These are phyloP conservation scores for Epichloe brachyelytri DNA, from an alignment of 2,329 filamentous ascomycete species.

Conservation along the genomic window DNA sequence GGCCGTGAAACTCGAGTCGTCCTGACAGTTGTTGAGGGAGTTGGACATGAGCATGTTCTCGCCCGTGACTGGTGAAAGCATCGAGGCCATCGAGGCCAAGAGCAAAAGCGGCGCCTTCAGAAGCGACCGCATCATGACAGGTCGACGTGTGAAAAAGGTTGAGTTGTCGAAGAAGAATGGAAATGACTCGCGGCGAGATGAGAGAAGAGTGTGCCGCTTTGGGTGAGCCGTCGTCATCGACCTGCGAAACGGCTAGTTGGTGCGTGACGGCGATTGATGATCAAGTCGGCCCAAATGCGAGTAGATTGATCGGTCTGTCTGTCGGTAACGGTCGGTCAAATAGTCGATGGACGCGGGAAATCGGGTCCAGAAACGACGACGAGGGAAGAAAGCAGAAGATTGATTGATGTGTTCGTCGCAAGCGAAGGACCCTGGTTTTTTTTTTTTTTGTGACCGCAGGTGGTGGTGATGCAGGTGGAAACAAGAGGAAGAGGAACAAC, in stretches of 20 bases:
- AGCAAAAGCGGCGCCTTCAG: conserved; percentile 31
- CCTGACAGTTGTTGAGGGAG: conserved; percentile 75
- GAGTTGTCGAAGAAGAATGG: background rate
- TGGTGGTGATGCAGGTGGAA: background rate
- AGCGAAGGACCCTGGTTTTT: background rate
- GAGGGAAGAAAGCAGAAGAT: background rate
- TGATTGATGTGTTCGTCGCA: background rate
- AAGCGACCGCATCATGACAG: conserved; percentile 33
- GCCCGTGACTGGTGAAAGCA: conserved; percentile 39
- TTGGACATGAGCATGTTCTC: conserved; percentile 63
- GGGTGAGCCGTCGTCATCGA: background rate
- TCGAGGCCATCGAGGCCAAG: conserved; percentile 30
- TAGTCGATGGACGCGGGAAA: background rate
- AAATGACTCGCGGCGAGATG: background rate
- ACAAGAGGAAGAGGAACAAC: background rate
- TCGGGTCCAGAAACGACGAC: background rate
- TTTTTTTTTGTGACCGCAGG: background rate
- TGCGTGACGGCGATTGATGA: background rate
- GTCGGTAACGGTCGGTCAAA: background rate
- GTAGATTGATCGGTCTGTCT: background rate
- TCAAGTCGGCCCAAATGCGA: too few species aligned
- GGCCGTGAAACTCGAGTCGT: conserved; percentile 74
- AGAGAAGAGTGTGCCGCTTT: background rate
- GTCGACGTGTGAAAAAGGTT: background rate
- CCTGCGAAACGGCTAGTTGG: conserved; percentile 2